Percentiles rank a stretch among this genome's conserved stretches.
phyloP scores from a whole-genome alignment of 768 basidiomycete species.

The Kwoniella shandongensis region DNA sequence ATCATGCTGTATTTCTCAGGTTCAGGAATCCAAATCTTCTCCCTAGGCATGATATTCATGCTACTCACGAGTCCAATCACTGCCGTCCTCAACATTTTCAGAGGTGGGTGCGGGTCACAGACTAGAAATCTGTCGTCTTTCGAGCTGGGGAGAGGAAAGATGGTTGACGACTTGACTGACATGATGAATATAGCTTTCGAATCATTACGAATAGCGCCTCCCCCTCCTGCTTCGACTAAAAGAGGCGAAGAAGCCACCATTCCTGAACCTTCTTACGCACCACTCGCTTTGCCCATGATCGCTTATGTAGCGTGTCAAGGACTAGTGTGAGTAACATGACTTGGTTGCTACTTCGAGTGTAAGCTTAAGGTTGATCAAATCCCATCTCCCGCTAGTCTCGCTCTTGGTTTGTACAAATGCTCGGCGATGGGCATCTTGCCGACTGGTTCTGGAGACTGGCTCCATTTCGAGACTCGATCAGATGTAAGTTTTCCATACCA shows the following conservation, averaged over 20 bases:
- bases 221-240: not conserved
- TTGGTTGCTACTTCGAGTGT: not conserved
- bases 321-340: conserved; percentile 43
- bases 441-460: conserved; percentile 88
- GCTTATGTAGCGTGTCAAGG: conserved; percentile 48
- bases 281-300: conserved; percentile 40
- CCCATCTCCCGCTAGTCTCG: conserved; percentile 63
- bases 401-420: conserved; percentile 89
- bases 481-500: conserved; percentile 57
- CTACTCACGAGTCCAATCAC: conserved; percentile 81
- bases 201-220: conserved; percentile 60
- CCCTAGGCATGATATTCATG: conserved; percentile 95
- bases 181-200: conserved; percentile 68
- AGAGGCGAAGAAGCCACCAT: not conserved
- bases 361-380: not conserved
- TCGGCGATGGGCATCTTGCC: conserved; percentile 87
- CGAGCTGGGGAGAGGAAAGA: too few relatives aligned
- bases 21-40: conserved; percentile 91
- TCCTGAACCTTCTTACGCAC: conserved; percentile 31
- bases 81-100: conserved; percentile 74
- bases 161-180: too few relatives aligned
- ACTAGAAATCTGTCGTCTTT: too few relatives aligned
- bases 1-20: conserved; percentile 99
- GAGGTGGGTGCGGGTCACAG: too few relatives aligned
- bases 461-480: conserved; percentile 84